A percentile compares a stretch with the other conserved stretches of the same genome.
phyloP scores from a whole-genome alignment of 2,329 filamentous ascomycete genomes.

The Penicillium sp. region DNA sequence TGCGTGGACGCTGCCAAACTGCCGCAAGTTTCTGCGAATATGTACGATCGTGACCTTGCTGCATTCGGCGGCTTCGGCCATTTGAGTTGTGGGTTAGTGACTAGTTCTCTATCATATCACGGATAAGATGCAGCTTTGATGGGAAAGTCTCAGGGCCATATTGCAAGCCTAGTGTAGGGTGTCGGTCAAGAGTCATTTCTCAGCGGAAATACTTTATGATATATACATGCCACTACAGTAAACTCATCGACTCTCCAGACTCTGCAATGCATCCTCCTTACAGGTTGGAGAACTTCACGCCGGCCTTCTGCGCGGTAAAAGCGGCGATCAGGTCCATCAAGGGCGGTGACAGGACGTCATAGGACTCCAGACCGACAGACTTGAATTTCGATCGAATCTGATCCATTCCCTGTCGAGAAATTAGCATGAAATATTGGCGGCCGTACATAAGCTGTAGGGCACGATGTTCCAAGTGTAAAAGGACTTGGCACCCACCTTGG shows the following conservation, averaged over 20 bases:
- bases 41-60: no score
- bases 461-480: no score
- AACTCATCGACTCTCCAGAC: not conserved
- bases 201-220: no score
- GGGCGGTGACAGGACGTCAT: conserved; percentile 58
- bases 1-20: no score
- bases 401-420: conserved; percentile 43
- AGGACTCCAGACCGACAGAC: conserved; percentile 55
- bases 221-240: not conserved
- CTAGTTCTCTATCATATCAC: no score
- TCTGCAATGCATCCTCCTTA: conserved; percentile 5
- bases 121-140: no score
- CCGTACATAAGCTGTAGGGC: not conserved
- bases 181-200: no score
- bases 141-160: no score
- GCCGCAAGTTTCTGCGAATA: no score
- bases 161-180: no score
- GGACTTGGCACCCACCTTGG: conserved; percentile 25
- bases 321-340: conserved; percentile 61
- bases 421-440: not conserved
- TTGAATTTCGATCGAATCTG: conserved; percentile 53
- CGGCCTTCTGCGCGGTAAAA: conserved; percentile 50
- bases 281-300: conserved; percentile 27
- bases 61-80: no score
- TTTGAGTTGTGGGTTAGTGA: no score